Conservation (phyloP, 2,329 filamentous ascomycete genomes). For the Gaeumannomyces tritici region DNA sequence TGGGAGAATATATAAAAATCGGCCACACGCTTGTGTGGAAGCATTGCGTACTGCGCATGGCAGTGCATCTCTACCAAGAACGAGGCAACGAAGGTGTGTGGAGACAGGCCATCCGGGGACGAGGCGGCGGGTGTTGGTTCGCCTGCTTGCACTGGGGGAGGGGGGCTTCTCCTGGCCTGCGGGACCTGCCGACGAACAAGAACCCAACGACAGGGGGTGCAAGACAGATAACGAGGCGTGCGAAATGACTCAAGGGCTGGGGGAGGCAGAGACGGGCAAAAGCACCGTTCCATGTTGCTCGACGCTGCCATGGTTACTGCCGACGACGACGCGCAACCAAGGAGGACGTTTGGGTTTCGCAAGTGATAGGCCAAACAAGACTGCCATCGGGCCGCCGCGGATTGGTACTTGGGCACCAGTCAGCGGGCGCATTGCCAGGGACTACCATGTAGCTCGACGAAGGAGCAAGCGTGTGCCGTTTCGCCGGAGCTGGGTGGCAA, state of each 20-base stretch:
- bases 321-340: background rate
- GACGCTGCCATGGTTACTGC: background rate
- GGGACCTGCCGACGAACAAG: background rate
- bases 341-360: background rate
- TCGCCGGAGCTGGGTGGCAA: background rate
- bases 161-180: background rate
- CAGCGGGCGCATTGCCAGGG: background rate
- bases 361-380: background rate
- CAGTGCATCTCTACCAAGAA: background rate
- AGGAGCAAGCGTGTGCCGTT: background rate
- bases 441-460: background rate
- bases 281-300: background rate
- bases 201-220: background rate
- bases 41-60: background rate
- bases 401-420: background rate
- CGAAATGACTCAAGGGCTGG: background rate
- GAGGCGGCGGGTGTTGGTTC: background rate
- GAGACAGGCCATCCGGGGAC: background rate
- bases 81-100: background rate
- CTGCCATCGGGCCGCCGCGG: background rate
- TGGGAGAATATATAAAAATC: background rate
- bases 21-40: background rate
- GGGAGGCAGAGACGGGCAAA: background rate
- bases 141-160: too few relatives aligned
- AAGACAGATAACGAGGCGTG: background rate